A percentile compares a stretch with the other conserved stretches of the same genome.
Conservation (phyloP, 2,329 filamentous ascomycete species). For the Colletotrichum sansevieriae region DNA sequence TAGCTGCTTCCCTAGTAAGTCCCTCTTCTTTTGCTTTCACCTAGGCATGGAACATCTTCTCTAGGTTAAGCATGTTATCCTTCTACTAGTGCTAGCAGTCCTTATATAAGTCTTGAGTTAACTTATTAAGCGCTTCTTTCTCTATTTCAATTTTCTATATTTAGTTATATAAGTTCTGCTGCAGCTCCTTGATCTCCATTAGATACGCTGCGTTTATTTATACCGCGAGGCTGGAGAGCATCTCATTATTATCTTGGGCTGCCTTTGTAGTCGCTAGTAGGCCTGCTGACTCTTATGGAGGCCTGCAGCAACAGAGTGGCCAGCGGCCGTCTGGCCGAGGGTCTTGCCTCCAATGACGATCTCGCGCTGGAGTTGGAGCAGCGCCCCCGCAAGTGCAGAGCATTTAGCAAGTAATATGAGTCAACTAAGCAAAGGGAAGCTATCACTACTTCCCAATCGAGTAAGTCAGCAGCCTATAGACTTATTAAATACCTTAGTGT, state of each 20-base stretch:
- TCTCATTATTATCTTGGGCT: neutral
- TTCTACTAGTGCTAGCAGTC: neutral
- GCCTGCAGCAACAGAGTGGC: neutral
- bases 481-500: no score
- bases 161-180: neutral
- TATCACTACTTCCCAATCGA: no score
- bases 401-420: no score
- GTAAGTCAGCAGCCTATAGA: no score
- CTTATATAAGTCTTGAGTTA: neutral
- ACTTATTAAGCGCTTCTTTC: neutral
- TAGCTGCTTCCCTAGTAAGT: neutral
- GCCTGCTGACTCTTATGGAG: neutral
- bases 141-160: neutral
- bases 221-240: neutral
- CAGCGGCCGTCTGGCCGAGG: neutral
- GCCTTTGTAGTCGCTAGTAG: neutral
- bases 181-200: neutral
- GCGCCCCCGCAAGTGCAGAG: no score
- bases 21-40: neutral
- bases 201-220: neutral
- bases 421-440: no score
- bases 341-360: conserved; percentile 1
- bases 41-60: neutral
- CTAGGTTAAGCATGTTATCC: neutral
- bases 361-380: conserved; percentile 7